These are phyloP conservation scores for Gigaspora rosea DNA, from an alignment of 192 early-diverging fungal species.

Conservation along the genomic window DNA sequence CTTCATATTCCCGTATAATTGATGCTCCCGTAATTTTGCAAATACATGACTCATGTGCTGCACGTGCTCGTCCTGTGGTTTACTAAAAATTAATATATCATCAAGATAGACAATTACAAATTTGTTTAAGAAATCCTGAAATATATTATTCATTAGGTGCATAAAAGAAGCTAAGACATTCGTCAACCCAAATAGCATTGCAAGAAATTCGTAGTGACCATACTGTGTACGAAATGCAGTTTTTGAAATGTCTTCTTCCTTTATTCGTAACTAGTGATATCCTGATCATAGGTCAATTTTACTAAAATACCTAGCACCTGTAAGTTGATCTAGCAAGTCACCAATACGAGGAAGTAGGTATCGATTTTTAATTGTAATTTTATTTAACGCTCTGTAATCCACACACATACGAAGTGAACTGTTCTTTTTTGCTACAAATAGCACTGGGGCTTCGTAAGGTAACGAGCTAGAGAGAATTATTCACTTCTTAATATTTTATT, in stretches of 20 bases:
- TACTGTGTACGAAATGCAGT: constrained; percentile 36
- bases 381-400: too few relatives aligned
- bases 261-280: constrained; percentile 48
- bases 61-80: constrained; percentile 35
- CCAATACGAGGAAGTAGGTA: too few relatives aligned
- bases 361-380: too few relatives aligned
- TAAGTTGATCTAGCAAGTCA: too few relatives aligned
- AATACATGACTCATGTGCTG: constrained; percentile 35
- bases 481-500: too few relatives aligned
- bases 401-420: too few relatives aligned
- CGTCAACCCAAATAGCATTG: too few relatives aligned
- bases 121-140: too few relatives aligned
- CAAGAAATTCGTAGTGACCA: neutral
- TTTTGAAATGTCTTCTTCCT: constrained; percentile 40
- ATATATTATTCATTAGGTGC: too few relatives aligned
- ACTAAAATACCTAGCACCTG: constrained; percentile 42
- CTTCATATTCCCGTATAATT: constrained; percentile 17
- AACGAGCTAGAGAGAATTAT: too few relatives aligned
- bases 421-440: constrained; percentile 34
- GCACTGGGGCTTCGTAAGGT: too few relatives aligned
- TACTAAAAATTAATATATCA: constrained; percentile 45
- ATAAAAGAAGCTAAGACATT: too few relatives aligned
- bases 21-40: constrained; percentile 1
- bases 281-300: constrained; percentile 49
- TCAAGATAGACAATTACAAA: constrained; percentile 30